Conservation (phyloP, 2,329 filamentous ascomycete species). For the Trichothecium roseum region DNA sequence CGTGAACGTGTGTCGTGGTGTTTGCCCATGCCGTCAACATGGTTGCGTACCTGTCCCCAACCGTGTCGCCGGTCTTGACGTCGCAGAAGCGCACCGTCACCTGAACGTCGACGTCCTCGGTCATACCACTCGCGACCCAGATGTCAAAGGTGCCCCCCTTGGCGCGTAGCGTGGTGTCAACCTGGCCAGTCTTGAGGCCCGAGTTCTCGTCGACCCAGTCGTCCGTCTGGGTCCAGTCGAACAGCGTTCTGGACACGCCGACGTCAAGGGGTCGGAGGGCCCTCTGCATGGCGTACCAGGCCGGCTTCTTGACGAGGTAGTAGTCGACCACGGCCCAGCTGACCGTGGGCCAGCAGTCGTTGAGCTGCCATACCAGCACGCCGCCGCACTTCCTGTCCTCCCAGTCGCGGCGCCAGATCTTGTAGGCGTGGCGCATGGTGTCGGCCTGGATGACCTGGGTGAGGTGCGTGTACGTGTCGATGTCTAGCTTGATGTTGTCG, state of each 20-base stretch:
- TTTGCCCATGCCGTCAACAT: slow-evolving; percentile 21
- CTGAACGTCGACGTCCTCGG: slow-evolving; percentile 14
- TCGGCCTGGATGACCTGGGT: slow-evolving; percentile 45
- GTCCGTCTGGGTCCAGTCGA: slow-evolving; percentile 27
- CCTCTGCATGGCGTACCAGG: slow-evolving; percentile 38
- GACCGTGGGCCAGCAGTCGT: slow-evolving; percentile 60
- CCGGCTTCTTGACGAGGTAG: slow-evolving; percentile 54
- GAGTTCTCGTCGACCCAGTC: slow-evolving; percentile 9
- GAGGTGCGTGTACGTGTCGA: slow-evolving; percentile 67
- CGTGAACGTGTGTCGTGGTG: slow-evolving; percentile 21
- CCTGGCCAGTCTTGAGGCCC: slow-evolving; percentile 22
- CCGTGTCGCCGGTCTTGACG: slow-evolving; percentile 25
- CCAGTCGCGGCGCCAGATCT: slow-evolving; percentile 53
- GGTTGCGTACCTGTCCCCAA: slow-evolving; percentile 13
- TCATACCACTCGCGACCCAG: slow-evolving; percentile 28
- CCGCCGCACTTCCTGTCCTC: slow-evolving; percentile 51
- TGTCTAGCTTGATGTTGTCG: slow-evolving; percentile 29
- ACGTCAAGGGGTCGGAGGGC: slow-evolving; percentile 51
- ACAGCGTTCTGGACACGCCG: slow-evolving; percentile 35
- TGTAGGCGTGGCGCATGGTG: slow-evolving; percentile 39
- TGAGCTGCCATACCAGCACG: slow-evolving; percentile 58
- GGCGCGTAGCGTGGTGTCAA: slow-evolving; percentile 25
- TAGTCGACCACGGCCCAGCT: slow-evolving; percentile 57
- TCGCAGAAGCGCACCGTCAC: slow-evolving; percentile 29
- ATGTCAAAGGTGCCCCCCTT: slow-evolving; percentile 26